Base-by-base conservation (phyloP, 176 grass and related monocot species). In the Leersia perrieri region DNA sequence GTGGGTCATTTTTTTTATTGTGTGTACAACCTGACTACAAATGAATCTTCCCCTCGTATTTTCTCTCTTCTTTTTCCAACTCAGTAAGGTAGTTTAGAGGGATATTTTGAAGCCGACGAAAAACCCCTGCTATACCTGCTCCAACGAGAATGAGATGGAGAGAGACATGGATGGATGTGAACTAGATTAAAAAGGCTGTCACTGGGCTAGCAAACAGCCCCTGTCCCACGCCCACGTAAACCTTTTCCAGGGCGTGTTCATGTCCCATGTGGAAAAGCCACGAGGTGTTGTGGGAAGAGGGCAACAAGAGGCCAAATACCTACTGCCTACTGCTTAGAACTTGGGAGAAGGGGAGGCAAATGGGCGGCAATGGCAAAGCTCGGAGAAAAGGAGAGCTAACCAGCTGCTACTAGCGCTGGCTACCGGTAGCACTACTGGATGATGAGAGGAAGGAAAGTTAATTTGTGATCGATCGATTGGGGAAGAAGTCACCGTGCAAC, bases 251-350 rank as follows among this genome's bases (percentile, higher is more conserved):
- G 72, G 22, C 40, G 51, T 26, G 69, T 53, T 89, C 53, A 67
- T 44, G 57, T 85, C 82, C 42, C 68, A 72, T 77, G 82, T 85
- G 77, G 82, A 89, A 86, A 75, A 76, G 65, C 63, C n/a, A 6
- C 3, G 9, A 33, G 10, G 33, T 71, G 87, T 71, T 33, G 77
- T 81, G 15, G 71, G 69, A 85, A 89, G 67, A 84, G 11, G 9
- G 66, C 3, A 44, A 34, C 58, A 20, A 82, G 72, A 76, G 36
- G 57, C 67, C 75, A 68, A 82, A 38, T 42, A 26, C n/a, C 36
- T 26, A 53, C 26, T 22, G 23, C 69, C 81, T 74, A 51, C 47
- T 20, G 51, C 51, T 57, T 80, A 64, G 82, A 84, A 80, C 57
- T 34, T 79, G 29, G 80, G 58, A 66, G 28, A 53, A 53, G 18